Evolutionary conservation across 345 rosid species (phyloP), one percentile per base, ranked within the genome.

Genomic region (Gynandropsis gynandra): DNA sequence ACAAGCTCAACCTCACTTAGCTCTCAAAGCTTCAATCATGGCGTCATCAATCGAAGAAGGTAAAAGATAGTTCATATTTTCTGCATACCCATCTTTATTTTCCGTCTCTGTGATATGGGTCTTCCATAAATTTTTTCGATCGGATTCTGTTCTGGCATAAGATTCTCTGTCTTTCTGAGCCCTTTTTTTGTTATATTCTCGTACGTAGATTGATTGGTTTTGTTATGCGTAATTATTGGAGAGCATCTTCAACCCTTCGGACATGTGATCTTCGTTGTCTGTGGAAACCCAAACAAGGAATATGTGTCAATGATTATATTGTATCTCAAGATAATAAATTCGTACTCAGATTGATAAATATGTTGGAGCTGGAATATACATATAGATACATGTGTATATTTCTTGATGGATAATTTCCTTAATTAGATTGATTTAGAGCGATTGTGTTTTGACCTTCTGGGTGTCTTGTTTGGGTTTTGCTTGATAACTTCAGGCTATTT

Each of bases 191-290:
- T 24, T 2, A 2, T 24, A 2, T 24, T 24, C 29, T 5, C 29
- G 29, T 24, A 24, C 29, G 29, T 24, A 5, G 29, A 24, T 57
- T 64, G 67, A 33, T 66, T 50, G 39, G 65, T 43, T 47, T 38
- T 24, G 8, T 20, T 57, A n/a, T 54, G 50, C 47, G 33, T 42
- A 13, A 54, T 46, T 61, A 60, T 41, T 63, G 58, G 55, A 43
- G 35, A 52, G 67, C 45, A 52, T 42, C 44, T 46, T 44, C 49
- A 46, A 39, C 48, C 21, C 33, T 47, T 42, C 35, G 50, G 74
- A 44, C 57, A 66, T 43, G 15, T 49, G 39, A 36, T 62, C 16
- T 31, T 44, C 62, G 27, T 60, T 66, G 66, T 60, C 71, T 59
- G 57, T 53, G 10, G 0, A 59, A 8, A 27, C 59, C 61, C 62